Evolutionary conservation across 1,284 basidiomycete genomes (phyloP), one percentile per base, ranked within the genome.

Genomic region (Rhodotorula sp.): DNA sequence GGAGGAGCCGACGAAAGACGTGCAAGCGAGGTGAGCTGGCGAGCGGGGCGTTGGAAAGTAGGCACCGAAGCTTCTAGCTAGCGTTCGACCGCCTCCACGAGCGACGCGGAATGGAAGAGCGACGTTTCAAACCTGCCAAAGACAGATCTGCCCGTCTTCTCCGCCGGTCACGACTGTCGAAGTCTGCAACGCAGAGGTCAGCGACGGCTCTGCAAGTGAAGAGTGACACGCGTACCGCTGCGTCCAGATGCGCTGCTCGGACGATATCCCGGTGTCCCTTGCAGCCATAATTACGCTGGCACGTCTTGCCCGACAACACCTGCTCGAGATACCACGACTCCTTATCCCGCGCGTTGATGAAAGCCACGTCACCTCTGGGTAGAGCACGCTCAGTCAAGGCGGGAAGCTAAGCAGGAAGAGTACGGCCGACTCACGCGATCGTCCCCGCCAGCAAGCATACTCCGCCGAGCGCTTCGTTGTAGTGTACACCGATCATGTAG

Each of bases 221-320:
- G 16, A 13, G 13, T 13, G 15, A 18, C 8, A 40, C 3, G 16
- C 26, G 9, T 26, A 63, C 68, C 51, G 64, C 37, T 10, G 67
- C 52, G 30, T 76, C 69, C n/a, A 76, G 44, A 26, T 68, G 48
- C 22, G 71, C 68, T 46, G 72, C 67, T 9, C 75, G 66, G 20
- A 76, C 74, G 28, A 76, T 76, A 67, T 76, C 75, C 31, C 70
- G 62, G 54, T 76, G 75, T 1, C 74, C 75, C 24, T 53, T 53
- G 40, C 51, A 53, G 51, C 60, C 60, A 37, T 52, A 34, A 26
- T 26, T 28, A 11, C 44, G 53, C 40, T 24, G 60, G 52, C 60
- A 55, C 52, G 53, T 55, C 61, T 48, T 48, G 53, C 30, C 44
- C 30, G 53, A 47, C 4, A 55, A n/a, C 0, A 34, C 6, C 34